A percentile compares a stretch with the other conserved stretches of the same genome.
Conservation (phyloP, 148 eudicot genomes). For the Camellia lanceoleosa region DNA sequence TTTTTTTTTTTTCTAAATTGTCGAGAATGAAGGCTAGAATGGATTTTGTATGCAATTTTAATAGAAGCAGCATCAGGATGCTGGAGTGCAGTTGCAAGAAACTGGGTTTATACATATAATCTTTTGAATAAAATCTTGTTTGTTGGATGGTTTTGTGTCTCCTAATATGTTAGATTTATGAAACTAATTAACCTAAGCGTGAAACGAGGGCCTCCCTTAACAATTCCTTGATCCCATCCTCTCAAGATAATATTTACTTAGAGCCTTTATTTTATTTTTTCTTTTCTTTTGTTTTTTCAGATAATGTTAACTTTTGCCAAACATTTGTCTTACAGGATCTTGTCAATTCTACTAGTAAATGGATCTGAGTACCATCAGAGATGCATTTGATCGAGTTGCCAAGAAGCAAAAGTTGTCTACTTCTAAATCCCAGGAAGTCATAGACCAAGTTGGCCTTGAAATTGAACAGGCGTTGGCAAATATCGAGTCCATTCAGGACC, state of each 20-base stretch:
- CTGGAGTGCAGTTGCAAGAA: conserved; percentile 1
- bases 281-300: not conserved
- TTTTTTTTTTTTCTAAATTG: not conserved
- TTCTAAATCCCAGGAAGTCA: conserved; percentile 47
- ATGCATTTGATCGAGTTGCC: conserved; percentile 44
- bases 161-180: not conserved
- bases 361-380: conserved; percentile 44
- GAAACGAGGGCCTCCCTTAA: not conserved
- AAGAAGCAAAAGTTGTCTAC: conserved; percentile 53
- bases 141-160: not conserved
- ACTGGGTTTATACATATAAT: not conserved
- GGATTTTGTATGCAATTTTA: not conserved
- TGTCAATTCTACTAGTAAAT: conserved; percentile 20
- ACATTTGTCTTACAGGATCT: conserved; percentile 17
- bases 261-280: no score
- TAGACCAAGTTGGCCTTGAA: conserved; percentile 41
- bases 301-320: not conserved
- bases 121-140: not conserved
- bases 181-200: not conserved
- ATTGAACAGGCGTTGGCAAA: conserved; percentile 38
- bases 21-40: not conserved
- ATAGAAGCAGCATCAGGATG: not conserved
- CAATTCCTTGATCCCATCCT: not conserved
- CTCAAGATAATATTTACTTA: not conserved
- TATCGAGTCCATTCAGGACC: conserved; percentile 30